phyloP scores from a whole-genome alignment of 495 filamentous ascomycete species.

The Annulohypoxylon stygium region DNA sequence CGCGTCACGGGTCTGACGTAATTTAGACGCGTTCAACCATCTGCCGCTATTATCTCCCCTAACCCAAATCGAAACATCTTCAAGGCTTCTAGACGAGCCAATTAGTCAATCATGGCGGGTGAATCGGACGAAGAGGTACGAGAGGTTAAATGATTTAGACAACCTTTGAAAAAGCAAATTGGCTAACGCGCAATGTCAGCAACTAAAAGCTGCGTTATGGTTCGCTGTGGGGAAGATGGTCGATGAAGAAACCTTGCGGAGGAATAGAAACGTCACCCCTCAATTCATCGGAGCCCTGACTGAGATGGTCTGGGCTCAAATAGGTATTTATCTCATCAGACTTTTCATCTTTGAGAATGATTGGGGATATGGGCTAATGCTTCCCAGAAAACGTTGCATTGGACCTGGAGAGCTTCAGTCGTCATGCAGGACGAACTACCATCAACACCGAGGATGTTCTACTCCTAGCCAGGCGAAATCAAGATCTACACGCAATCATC shows the following conservation, averaged over 20 bases:
- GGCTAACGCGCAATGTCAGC: conserved; percentile 60
- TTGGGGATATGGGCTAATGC: conserved; percentile 10
- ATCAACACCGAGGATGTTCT: conserved; percentile 89
- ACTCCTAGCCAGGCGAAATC: conserved; percentile 86
- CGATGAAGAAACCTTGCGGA: conserved; percentile 82
- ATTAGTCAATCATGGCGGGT: conserved; percentile 46
- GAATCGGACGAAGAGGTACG: conserved; percentile 51
- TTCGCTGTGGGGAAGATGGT: conserved; percentile 88
- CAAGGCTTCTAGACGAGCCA: neutral
- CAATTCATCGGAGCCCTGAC: conserved; percentile 95
- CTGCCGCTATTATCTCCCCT: neutral
- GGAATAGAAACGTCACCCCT: conserved; percentile 88
- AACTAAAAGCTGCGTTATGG: conserved; percentile 95
- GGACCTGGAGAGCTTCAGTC: conserved; percentile 86
- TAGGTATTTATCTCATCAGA: conserved; percentile 67
- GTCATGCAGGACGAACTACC: conserved; percentile 86
- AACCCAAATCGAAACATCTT: conserved; percentile 10
- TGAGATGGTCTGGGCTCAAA: conserved; percentile 91
- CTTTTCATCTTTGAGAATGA: conserved; percentile 26
- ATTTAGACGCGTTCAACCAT: conserved; percentile 26
- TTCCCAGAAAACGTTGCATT: conserved; percentile 75
- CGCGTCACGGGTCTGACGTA: conserved; percentile 41
- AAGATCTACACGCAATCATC: conserved; percentile 81
- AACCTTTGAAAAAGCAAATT: neutral
- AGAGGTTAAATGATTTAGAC: conserved; percentile 30